Evolutionary conservation across 345 rosid species (phyloP), one percentile per base, ranked within the genome.

Genomic region (Gynandropsis gynandra): DNA sequence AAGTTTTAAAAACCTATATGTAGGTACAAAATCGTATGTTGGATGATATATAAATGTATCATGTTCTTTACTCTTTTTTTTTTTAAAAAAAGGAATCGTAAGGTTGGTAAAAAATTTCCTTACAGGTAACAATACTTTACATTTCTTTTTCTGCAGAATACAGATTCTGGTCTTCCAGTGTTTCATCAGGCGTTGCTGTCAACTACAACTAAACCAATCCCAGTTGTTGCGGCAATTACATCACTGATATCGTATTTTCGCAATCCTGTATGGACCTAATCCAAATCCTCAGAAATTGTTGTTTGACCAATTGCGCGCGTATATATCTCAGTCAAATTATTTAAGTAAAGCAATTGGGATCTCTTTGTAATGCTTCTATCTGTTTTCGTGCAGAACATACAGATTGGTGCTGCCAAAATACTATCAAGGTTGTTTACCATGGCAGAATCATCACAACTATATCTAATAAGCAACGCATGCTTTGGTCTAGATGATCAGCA

Each of bases 171-270:
- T 67, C 69, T 80, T 63, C 61, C 87, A 5, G 42, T 80, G 59
- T 79, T 81, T 71, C 84, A 80, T 69, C 96, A 80, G 68, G 84
- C 83, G 33, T 56, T 85, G 70, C 73, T 87, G 64, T 90, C 95
- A 63, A 67, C 84, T 49, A 72, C 82, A 49, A 67, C 76, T 24
- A 82, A 83, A 72, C 82, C 82, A 43, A 60, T 77, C 68, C 75
- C 96, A 61, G 83, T 85, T 66, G 77, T 74, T 71, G 72, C 83
- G 15, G 89, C 95, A 59, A 68, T 71, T 64, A 56, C 80, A 43
- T 92, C 98, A 44, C 73, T 92, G 82, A 71, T 78, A 52, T 87
- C 96, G 46, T 85, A 71, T 66, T 70, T 64, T 54, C 76, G 59
- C 37, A 68, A 78, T 76, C 69, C 79, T 54, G 96, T 90, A 84